phyloP scores from a whole-genome alignment of 345 rosid genomes.

The Lumnitzera racemosa region DNA sequence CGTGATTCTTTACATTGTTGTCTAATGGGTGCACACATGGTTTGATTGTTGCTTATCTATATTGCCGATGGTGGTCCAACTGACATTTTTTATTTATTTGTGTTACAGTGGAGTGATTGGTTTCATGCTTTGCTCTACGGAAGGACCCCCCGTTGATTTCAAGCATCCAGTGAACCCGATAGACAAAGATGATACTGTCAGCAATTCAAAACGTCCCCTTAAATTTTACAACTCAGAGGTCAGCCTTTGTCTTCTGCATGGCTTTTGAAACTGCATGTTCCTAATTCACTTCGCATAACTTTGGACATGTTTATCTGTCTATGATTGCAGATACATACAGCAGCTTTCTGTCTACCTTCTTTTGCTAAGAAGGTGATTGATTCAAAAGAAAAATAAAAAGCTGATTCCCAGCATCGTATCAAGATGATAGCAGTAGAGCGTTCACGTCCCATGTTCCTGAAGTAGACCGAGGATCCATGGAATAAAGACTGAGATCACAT shows the following conservation, averaged over 20 bases:
- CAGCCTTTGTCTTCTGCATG: not conserved
- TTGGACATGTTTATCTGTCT: not conserved
- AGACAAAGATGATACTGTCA: constrained; percentile 29
- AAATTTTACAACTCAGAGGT: constrained; percentile 87
- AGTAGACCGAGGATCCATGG: too few relatives aligned
- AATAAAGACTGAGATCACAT: too few relatives aligned
- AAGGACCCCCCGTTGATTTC: constrained; percentile 84
- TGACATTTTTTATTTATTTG: not conserved
- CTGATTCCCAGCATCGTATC: too few relatives aligned
- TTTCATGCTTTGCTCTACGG: constrained; percentile 94
- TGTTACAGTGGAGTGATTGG: constrained; percentile 85
- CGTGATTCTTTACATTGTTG: not conserved
- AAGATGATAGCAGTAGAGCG: too few relatives aligned
- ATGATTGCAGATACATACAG: constrained; percentile 69
- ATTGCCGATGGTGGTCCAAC: constrained; percentile 6
- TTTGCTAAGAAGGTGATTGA: constrained; percentile 90
- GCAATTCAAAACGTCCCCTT: constrained; percentile 44
- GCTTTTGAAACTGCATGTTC: not conserved
- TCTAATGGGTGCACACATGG: not conserved
- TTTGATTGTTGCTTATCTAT: not conserved
- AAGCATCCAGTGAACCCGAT: constrained; percentile 75
- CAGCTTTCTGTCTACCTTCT: constrained; percentile 89
- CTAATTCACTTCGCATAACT: not conserved
- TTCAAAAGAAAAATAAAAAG: constrained; percentile 28
- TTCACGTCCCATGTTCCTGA: too few relatives aligned